These are phyloP conservation scores for Styphnolobium japonicum DNA, from an alignment of 306 rosid species.

Conservation along the genomic window DNA sequence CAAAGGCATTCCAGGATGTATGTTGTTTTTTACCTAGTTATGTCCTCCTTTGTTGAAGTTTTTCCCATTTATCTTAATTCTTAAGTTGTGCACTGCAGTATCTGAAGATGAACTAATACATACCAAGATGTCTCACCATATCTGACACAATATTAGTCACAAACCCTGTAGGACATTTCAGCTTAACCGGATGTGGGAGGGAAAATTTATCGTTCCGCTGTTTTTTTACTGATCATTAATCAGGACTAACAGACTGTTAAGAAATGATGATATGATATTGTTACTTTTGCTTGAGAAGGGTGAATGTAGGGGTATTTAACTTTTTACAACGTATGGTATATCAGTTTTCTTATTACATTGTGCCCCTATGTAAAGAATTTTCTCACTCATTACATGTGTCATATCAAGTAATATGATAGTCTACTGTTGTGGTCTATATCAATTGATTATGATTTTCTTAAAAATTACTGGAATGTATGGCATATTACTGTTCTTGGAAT, in stretches of 20 bases:
- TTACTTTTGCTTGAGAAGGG: neutral
- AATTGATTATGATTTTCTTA: neutral
- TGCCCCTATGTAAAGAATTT: neutral
- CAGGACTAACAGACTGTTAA: neutral
- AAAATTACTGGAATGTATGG: neutral
- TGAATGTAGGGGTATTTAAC: neutral
- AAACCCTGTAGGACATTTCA: neutral
- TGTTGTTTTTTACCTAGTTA: neutral
- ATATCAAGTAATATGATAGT: neutral
- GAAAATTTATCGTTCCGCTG: neutral
- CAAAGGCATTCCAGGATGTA: slow-evolving; percentile 73
- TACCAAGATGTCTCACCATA: neutral
- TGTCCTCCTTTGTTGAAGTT: neutral
- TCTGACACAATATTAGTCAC: neutral
- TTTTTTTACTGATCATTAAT: neutral
- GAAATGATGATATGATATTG: neutral
- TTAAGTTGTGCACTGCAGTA: neutral
- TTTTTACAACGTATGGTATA: neutral
- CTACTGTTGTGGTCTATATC: neutral
- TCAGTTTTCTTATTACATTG: neutral
- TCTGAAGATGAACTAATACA: neutral
- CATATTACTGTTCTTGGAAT: neutral
- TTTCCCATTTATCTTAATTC: neutral
- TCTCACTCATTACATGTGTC: neutral
- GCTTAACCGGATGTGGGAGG: neutral